Evolutionary conservation across 345 rosid species (phyloP), one percentile per base, ranked within the genome.

Genomic region (Populus davidiana): DNA sequence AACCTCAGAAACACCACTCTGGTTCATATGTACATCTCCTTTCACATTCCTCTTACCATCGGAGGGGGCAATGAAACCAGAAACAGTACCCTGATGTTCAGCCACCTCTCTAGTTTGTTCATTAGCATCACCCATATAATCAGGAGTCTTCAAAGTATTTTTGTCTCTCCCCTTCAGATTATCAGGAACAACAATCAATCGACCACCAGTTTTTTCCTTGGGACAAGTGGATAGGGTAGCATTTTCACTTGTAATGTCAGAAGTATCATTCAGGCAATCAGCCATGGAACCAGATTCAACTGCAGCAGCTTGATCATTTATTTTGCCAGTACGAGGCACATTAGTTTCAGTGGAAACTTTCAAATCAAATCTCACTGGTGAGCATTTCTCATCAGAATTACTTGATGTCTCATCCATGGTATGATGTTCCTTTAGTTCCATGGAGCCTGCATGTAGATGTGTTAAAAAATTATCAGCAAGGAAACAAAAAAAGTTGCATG

Each of bases 371-470:
- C 66, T 67, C 16, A 39, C 20, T n/a, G 82, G 49, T 2, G 47
- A 52, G 67, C 61, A 61, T 20, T 21, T 61, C 17, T 61, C 73
- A 59, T 39, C 75, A 69, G 54, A 70, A 11, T 61, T 25, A 59
- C 63, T 67, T 72, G 74, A 77, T 71, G 38, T 56, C 50, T 52
- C 78, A 69, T 82, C 75, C 67, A 62, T 52, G 21, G 52, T 44
- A 27, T 62, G 39, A 56, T 78, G 70, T 82, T 70, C 84, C 79
- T 74, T 78, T 20, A 54, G 81, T 73, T 76, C 79, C 74, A 65
- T 31, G 49, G 65, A 70, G 71, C 87, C 91, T 90, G 78, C 49
- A 77, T 78, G 69, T 72, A 38, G 21, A 65, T 35, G 78, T 43
- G 59, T 21, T 13, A 72, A 38, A 76, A 35, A 64, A 44, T 33